Evolutionary conservation across 305 asterid genomes (phyloP), one percentile per base, ranked within the genome.

Genomic region (Withania somnifera): DNA sequence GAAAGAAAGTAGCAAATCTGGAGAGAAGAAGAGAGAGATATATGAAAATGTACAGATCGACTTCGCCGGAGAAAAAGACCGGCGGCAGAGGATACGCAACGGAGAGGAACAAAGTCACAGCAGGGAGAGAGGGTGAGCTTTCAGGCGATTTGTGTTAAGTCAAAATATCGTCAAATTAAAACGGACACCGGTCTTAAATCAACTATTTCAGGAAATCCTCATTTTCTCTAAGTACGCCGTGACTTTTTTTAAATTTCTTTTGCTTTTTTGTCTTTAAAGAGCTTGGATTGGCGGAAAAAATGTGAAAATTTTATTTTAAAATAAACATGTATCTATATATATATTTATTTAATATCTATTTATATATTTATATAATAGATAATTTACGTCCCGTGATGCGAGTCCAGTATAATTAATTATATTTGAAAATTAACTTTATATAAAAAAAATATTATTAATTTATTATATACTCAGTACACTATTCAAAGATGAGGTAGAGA

Each of bases 161-260:
- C 80, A 75, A 75, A 75, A 75, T 26, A 50, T 28, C 17, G 80
- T 50, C 80, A 50, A 75, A 75, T 75, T 75, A 50, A 75, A 75
- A 75, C 4, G 42, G 80, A 47, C 60, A 8, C 14, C 8, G 42
- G 60, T 73, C 79, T n/a, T 47, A 73, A 47, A 24, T 73, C 79
- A 75, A 50, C 47, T 50, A 50, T 50, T 15, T 28, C 11, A 9
- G 34, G 7, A 47, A 8, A 30, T 63, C 22, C 45, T 13, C 22
- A 14, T 8, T 63, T 63, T 63, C 32, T 13, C 38, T n/a, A 28
- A 45, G 53, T 24, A 26, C 58, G 11, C 34, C 7, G 22, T 7
- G 24, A 50, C 24, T 24, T 4, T 7, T 36, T 47, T 2, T 15
- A 7, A 24, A 14, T 75, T 15, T 14, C 24, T 47, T 24, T 45